A percentile compares a stretch with the other conserved stretches of the same genome.
Evolutionary conservation across 116 monocot genomes (phyloP).

Genomic region (Cymodocea nodosa): DNA sequence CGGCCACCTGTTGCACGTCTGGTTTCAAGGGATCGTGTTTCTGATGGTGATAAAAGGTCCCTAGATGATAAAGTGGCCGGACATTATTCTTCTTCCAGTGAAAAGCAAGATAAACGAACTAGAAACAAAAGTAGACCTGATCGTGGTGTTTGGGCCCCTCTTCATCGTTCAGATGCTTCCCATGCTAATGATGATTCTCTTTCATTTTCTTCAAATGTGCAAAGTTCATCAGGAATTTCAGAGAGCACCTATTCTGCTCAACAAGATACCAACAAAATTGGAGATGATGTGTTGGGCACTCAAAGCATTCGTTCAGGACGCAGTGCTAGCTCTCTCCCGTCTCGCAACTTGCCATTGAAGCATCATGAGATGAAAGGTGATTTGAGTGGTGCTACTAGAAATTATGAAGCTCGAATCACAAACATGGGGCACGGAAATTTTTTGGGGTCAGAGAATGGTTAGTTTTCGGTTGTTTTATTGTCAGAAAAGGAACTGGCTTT

Average conservation of each 20-base stretch:
- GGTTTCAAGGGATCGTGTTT: conserved; percentile 24
- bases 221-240: conserved; percentile 8
- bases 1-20: conserved; percentile 24
- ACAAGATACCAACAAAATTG: conserved; percentile 10
- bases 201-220: conserved; percentile 8
- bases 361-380: conserved; percentile 20
- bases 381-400: conserved; percentile 7
- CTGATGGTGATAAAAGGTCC: conserved; percentile 25
- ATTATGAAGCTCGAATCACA: conserved; percentile 9
- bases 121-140: conserved; percentile 65
- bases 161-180: conserved; percentile 33
- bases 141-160: conserved; percentile 60
- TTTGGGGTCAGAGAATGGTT: conserved; percentile 20
- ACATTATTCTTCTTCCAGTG: conserved; percentile 19
- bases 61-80: conserved; percentile 28
- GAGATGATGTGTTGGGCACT: conserved; percentile 12
- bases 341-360: neutral
- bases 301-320: conserved; percentile 4
- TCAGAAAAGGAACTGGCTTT: neutral
- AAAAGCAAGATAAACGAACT: conserved; percentile 43
- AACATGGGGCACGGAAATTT: neutral
- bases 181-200: conserved; percentile 22
- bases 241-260: conserved; percentile 5
- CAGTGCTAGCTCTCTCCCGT: neutral
- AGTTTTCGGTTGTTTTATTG: neutral